Base-by-base conservation (phyloP, 208 protist species). In the Herpetomonas muscarum region DNA sequence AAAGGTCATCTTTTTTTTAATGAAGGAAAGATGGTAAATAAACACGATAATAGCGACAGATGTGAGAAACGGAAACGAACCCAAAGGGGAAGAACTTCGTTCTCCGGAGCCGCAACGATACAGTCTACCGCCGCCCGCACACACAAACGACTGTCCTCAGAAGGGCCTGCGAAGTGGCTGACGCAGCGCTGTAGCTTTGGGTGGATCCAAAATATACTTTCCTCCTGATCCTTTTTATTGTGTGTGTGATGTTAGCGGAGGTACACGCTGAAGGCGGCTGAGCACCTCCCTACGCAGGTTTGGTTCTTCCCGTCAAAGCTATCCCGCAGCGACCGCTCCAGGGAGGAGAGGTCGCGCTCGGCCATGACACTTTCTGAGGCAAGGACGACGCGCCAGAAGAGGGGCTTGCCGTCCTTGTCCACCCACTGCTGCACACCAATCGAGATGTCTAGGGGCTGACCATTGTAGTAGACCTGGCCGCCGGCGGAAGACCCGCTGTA, bases 381-480 rank as follows among this genome's bases (percentile, higher is more conserved):
- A 13, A 85, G 26, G 25, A 64, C 48, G 15, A 93, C 65, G 13
- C 77, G 73, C 81, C 83, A 90, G 22, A 81, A 78, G 9, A 42
- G 12, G 12, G 66, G 34, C 51, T 66, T 67, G n/a, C 47, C 58
- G 19, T 68, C 54, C 9, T 64, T 42, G 5, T 39, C 29, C 17
- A 45, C 39, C 74, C 81, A 79, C 50, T 71, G 48, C 65, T 93
- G 76, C 6, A 90, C 7, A 10, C 21, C 15, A 26, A 93, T 47
- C 10, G 56, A 30, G 34, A 93, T 63, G 49, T 90, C 81, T 30
- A 93, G 60, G 4, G 80, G 74, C n/a, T 41, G 71, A 17, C 62
- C 64, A 10, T 67, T 55, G 56, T 63, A 83, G 68, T 93, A 90
- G 19, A 89, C 56, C 31, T 87, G 68, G 5, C 62, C 73, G 5